Evolutionary conservation across 2,329 filamentous ascomycete genomes (phyloP), one percentile per base, ranked within the genome.

Genomic region (Monosporascus sp.): DNA sequence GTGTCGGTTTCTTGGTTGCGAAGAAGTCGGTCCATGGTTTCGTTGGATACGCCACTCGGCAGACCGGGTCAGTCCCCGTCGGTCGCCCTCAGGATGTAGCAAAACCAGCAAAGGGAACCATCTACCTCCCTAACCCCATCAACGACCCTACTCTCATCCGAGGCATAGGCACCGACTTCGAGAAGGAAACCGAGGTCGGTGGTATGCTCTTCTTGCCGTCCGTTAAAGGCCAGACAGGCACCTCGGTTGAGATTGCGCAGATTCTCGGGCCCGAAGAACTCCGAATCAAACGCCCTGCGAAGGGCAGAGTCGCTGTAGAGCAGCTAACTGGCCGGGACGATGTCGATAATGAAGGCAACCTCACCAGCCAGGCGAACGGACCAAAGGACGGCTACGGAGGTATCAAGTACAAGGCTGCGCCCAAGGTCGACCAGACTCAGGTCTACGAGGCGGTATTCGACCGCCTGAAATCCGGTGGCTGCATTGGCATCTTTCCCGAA

Each of bases 401-500:
- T 22, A 88, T 85, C 49, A 88, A 86, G 62, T 97, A 87, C 77
- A 94, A 94, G 74, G 78, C 91, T 45, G 91, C 93, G 2, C 93
- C 93, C 3, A 91, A 97, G 66, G 91, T 97, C 43, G 91, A 97
- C 69, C 93, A 97, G 75, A 92, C 87, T 31, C 84, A 90, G 62
- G 93, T 97, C 27, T 97, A 97, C 73, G 85, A 96, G 69, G 90
- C 91, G 20, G 93, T 99, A 17, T 97, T 97, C 71, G 83, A 86
- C 59, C 85, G 91, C 31, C 80, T 99, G 36, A 85, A 86, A 60
- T 81, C 82, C 40, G 91, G 91, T 47, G 93, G 92, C 19, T 96
- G 91, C 67, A 89, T 97, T 52, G 94, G 93, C 58, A 97, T 99
- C 66, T 99, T 97, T 71, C 93, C 93, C 2, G 93, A 99, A 73